phyloP scores from a whole-genome alignment of 2,329 filamentous ascomycete genomes.

The Massarina eburnea region DNA sequence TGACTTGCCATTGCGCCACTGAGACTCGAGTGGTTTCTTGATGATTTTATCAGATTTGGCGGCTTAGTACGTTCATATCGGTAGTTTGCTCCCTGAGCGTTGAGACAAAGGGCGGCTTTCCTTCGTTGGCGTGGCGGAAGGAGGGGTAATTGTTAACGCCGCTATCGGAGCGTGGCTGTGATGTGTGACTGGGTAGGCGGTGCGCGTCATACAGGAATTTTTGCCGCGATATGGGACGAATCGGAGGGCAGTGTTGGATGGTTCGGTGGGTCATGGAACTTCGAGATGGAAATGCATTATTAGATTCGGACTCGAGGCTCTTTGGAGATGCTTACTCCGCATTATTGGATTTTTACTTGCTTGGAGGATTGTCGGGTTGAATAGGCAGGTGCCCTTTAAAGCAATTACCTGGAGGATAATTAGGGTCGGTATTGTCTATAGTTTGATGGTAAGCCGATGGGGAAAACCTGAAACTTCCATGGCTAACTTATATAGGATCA shows the following conservation, averaged over 20 bases:
- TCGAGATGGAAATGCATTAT: too few species aligned
- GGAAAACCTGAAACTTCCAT: too few species aligned
- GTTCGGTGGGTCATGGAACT: too few species aligned
- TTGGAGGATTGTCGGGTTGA: too few species aligned
- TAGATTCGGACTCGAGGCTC: too few species aligned
- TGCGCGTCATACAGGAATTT: not conserved
- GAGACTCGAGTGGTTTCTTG: not conserved
- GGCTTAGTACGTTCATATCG: not conserved
- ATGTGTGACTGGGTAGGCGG: not conserved
- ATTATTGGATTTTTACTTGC: too few species aligned
- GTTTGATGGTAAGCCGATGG: too few species aligned
- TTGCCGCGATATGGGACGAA: not conserved
- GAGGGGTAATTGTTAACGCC: not conserved
- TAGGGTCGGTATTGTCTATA: too few species aligned
- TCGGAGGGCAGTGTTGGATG: not conserved
- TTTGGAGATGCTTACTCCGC: too few species aligned
- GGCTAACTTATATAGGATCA: too few species aligned
- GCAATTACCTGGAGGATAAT: too few species aligned
- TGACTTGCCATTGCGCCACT: slow-evolving; percentile 3
- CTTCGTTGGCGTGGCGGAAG: not conserved
- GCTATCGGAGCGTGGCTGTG: not conserved
- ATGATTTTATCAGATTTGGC: not conserved
- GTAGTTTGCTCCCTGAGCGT: not conserved
- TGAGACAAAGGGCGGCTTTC: not conserved
- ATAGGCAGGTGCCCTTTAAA: too few species aligned